Evolutionary conservation across 164 flowering plant species (phyloP).

Genomic region (Stephania japonica): DNA sequence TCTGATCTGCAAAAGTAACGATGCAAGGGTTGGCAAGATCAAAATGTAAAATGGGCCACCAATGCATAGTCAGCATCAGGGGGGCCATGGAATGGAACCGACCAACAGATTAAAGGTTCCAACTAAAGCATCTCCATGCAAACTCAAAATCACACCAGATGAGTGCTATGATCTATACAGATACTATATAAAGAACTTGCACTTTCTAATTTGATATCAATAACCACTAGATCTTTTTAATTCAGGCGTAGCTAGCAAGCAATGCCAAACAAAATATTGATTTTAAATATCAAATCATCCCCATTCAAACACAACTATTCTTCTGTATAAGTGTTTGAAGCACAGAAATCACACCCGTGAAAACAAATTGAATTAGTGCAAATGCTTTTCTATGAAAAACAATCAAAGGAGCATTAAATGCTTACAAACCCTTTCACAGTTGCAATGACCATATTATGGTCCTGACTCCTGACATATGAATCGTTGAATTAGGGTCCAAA

Average conservation of each 20-base stretch:
- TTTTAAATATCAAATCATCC: background rate
- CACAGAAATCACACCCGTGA: background rate
- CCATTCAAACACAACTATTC: background rate
- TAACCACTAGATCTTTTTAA: background rate
- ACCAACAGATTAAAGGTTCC: background rate
- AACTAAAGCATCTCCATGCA: too few species aligned
- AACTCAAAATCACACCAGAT: background rate
- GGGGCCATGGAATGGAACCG: too few species aligned
- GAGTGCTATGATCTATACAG: background rate
- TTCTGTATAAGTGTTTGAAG: background rate
- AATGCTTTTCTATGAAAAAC: background rate
- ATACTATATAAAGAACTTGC: background rate
- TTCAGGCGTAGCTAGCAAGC: background rate
- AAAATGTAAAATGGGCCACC: background rate
- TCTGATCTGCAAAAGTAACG: background rate
- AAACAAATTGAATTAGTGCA: background rate
- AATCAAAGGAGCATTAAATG: background rate
- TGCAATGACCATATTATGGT: background rate
- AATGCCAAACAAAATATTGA: background rate
- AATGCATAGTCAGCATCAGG: background rate
- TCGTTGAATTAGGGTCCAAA: background rate
- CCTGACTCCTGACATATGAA: background rate
- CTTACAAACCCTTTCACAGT: background rate
- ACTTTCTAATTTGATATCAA: background rate
- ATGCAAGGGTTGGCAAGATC: background rate